These are phyloP conservation scores for Platanthera guangdongensis DNA, from an alignment of 106 monocot species.

Conservation along the genomic window DNA sequence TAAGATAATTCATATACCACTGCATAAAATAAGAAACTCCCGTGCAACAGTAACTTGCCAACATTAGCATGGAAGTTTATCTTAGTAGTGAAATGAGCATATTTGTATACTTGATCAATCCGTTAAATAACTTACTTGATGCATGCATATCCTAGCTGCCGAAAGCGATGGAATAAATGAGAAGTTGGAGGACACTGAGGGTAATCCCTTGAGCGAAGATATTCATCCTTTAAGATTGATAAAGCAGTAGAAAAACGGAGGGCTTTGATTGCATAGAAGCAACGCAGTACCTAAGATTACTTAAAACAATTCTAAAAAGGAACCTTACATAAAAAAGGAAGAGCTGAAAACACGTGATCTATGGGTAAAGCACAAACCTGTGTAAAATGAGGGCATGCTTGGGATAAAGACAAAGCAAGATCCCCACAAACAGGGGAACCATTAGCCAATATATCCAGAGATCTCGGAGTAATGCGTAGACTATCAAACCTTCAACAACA, in stretches of 20 bases:
- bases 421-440: conserved; percentile 95
- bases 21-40: background rate
- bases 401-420: conserved; percentile 92
- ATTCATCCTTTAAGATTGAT: conserved; percentile 95
- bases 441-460: conserved; percentile 86
- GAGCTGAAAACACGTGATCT: background rate
- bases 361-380: conserved; percentile 44
- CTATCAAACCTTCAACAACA: conserved; percentile 79
- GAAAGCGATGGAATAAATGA: conserved; percentile 82
- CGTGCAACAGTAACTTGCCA: background rate
- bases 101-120: background rate
- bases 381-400: conserved; percentile 97
- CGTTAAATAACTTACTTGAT: conserved; percentile 68
- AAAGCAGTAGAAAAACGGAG: conserved; percentile 90
- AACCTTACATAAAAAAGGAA: conserved; percentile 4
- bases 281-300: conserved; percentile 56
- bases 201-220: conserved; percentile 92
- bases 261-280: conserved; percentile 94
- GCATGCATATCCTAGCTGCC: conserved; percentile 92
- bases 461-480: conserved; percentile 89
- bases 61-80: background rate
- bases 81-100: background rate
- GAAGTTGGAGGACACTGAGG: conserved; percentile 95
- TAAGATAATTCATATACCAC: background rate
- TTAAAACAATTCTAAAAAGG: conserved; percentile 4